Conservation (phyloP, 2,329 filamentous ascomycete genomes). For the Magnaporthiopsis incrustans region DNA sequence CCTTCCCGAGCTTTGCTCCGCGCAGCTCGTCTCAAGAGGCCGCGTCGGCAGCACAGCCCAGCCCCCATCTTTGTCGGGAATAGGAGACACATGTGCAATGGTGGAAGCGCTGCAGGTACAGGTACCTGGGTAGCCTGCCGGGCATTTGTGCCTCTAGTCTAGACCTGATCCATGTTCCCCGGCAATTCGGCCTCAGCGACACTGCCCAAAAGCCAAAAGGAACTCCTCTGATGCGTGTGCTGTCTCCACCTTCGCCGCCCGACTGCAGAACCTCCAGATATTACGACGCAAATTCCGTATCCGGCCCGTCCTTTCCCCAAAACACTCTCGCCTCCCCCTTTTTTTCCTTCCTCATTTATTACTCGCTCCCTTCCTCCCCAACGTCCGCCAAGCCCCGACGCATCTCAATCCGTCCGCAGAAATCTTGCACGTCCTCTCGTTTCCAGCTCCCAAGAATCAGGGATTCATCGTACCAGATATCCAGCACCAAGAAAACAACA, state of each 20-base stretch:
- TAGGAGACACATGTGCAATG: background rate
- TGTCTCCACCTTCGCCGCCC: background rate
- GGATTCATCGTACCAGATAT: background rate
- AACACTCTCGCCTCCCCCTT: background rate
- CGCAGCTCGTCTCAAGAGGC: background rate
- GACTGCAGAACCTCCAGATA: background rate
- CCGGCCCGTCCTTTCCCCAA: background rate
- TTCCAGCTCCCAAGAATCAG: background rate
- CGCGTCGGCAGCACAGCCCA: background rate
- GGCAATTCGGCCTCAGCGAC: background rate
- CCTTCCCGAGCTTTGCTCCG: background rate
- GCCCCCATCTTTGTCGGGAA: background rate
- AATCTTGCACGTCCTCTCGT: background rate
- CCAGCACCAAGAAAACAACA: background rate
- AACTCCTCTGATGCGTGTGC: background rate
- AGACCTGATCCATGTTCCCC: too few species aligned
- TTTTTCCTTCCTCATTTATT: background rate
- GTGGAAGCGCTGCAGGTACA: background rate
- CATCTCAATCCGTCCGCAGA: background rate
- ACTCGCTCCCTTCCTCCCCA: background rate
- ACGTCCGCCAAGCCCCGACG: background rate
- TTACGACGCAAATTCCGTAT: background rate
- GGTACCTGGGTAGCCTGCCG: too few species aligned
- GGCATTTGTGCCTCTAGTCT: too few species aligned
- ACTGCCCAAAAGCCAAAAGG: background rate